Percentiles rank a stretch among this genome's conserved stretches.
These are phyloP conservation scores for Geranomyces michiganensis DNA, from an alignment of 192 early-diverging fungal genomes.

Conservation along the genomic window DNA sequence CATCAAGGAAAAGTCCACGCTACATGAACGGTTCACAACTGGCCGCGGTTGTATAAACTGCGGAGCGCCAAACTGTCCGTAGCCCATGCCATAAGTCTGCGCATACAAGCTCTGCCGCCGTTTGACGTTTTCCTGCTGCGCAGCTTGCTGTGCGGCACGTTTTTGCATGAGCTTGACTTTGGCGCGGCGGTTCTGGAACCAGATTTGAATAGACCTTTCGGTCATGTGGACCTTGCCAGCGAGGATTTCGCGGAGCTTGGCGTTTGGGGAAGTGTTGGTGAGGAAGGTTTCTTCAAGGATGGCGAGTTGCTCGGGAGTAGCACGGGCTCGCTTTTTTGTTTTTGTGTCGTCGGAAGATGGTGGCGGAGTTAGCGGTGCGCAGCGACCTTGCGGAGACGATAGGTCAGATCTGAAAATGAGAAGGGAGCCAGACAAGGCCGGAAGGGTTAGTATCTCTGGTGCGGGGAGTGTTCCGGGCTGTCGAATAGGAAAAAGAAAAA, in stretches of 20 bases:
- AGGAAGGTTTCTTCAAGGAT: constrained; percentile 75
- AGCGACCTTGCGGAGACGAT: no score
- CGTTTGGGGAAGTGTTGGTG: constrained; percentile 69
- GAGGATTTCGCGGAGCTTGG: constrained; percentile 67
- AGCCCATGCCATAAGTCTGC: constrained; percentile 19
- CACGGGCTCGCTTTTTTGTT: constrained; percentile 65
- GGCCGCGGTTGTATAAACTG: neutral
- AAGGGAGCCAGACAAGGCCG: no score
- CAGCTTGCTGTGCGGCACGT: constrained; percentile 25
- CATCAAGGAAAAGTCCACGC: constrained; percentile 23
- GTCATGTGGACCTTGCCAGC: constrained; percentile 71
- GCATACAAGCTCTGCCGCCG: constrained; percentile 11
- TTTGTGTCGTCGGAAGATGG: neutral
- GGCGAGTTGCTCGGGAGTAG: constrained; percentile 82
- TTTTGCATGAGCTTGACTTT: constrained; percentile 49
- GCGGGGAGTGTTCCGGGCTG: no score
- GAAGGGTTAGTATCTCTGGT: no score
- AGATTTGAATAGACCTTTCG: constrained; percentile 65
- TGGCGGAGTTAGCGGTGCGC: no score
- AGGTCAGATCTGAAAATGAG: no score
- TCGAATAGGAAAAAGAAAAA: no score
- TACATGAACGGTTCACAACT: constrained; percentile 8
- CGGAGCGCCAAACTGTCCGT: neutral
- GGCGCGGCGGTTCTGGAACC: constrained; percentile 84
- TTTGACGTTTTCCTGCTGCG: constrained; percentile 6